phyloP scores from a whole-genome alignment of 2,329 filamentous ascomycete genomes.

The Atkinsonella hypoxylon region DNA sequence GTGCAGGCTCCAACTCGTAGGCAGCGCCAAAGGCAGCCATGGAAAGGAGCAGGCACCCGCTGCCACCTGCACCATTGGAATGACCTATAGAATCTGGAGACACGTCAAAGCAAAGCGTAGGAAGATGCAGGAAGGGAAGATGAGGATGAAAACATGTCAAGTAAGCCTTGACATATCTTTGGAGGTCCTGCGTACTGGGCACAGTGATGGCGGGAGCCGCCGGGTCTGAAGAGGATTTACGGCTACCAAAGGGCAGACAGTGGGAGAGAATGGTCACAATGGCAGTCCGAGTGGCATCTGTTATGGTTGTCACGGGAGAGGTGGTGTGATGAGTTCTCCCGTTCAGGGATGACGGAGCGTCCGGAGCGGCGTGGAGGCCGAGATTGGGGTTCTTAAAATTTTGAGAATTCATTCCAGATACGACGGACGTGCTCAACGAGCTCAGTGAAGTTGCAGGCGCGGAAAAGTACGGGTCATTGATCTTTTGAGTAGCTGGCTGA shows the following conservation, averaged over 20 bases:
- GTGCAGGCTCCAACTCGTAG: slow-evolving; percentile 72
- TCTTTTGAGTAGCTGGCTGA: slow-evolving; percentile 58
- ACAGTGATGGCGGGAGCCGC: slow-evolving; percentile 37
- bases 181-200: slow-evolving; percentile 74
- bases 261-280: slow-evolving; percentile 49
- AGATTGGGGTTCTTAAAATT: slow-evolving; percentile 56
- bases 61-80: slow-evolving; percentile 55
- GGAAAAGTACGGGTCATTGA: slow-evolving; percentile 66
- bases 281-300: slow-evolving; percentile 50
- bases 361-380: slow-evolving; percentile 52
- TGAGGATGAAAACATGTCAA: slow-evolving; percentile 90
- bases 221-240: slow-evolving; percentile 45
- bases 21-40: slow-evolving; percentile 73
- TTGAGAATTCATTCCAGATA: slow-evolving; percentile 50
- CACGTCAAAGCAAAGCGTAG: slow-evolving; percentile 82
- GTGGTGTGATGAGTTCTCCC: slow-evolving; percentile 47
- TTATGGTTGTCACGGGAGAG: slow-evolving; percentile 51
- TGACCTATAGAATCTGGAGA: slow-evolving; percentile 54
- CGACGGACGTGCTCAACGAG: slow-evolving; percentile 59
- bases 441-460: slow-evolving; percentile 64
- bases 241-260: slow-evolving; percentile 41
- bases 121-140: slow-evolving; percentile 84
- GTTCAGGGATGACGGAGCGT: slow-evolving; percentile 61
- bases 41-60: slow-evolving; percentile 71
- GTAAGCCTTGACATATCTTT: slow-evolving; percentile 83